These are phyloP conservation scores for Zea mays DNA, from an alignment of 176 grass and related monocot genomes.

Conservation along the genomic window DNA sequence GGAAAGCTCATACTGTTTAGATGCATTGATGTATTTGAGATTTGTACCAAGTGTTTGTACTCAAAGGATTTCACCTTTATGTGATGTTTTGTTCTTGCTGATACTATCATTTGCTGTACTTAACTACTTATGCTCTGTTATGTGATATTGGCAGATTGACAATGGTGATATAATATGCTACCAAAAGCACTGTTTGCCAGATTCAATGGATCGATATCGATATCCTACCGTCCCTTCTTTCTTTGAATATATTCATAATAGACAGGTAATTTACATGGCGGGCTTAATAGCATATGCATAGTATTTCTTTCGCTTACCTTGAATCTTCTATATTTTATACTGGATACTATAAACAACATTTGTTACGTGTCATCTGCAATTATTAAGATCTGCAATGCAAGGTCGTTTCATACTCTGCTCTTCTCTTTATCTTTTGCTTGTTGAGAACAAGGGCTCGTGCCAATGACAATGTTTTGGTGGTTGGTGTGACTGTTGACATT, in stretches of 20 bases:
- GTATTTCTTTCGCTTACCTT: slow-evolving; percentile 1
- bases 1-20: background rate
- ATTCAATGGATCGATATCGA: slow-evolving; percentile 47
- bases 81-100: slow-evolving; percentile 9
- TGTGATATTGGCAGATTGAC: slow-evolving; percentile 58
- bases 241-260: slow-evolving; percentile 93
- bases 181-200: slow-evolving; percentile 53
- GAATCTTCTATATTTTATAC: slow-evolving; percentile 13
- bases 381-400: slow-evolving; percentile 16
- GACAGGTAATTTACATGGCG: slow-evolving; percentile 60
- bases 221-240: slow-evolving; percentile 69
- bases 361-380: background rate
- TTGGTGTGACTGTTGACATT: slow-evolving; percentile 23
- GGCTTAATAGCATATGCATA: background rate
- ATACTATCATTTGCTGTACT: slow-evolving; percentile 19
- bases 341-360: background rate
- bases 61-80: background rate
- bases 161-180: slow-evolving; percentile 91
- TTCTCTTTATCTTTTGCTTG: background rate
- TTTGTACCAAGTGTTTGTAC: background rate
- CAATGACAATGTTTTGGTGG: background rate
- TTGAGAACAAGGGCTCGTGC: background rate
- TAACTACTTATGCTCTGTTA: slow-evolving; percentile 28
- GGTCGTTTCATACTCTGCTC: background rate
- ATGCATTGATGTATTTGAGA: background rate